Conservation (phyloP, 176 grass and related monocot species). For the Bolboschoenus planiculmis region DNA sequence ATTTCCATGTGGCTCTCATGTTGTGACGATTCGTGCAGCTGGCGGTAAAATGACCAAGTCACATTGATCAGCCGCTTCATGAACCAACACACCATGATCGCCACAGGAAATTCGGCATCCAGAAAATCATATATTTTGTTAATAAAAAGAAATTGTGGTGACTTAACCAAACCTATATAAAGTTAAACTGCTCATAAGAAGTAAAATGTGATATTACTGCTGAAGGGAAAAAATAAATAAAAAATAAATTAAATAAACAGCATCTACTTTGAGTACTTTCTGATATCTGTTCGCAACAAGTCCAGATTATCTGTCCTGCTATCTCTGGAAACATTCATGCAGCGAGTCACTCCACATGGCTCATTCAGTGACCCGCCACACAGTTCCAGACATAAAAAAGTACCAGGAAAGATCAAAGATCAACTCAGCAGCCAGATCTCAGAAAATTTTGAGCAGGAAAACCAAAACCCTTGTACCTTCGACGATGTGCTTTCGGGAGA, state of each 20-base stretch:
- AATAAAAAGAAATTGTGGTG: not conserved
- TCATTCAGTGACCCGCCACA: not conserved
- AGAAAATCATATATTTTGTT: not conserved
- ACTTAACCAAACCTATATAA: not conserved
- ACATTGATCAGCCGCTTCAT: not conserved
- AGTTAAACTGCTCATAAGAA: not conserved
- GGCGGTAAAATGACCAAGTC: not conserved
- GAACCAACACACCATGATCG: not conserved
- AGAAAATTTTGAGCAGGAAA: not conserved
- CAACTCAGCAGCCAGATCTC: not conserved
- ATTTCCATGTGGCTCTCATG: conserved; percentile 15
- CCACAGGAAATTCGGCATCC: not conserved
- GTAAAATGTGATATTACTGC: not conserved
- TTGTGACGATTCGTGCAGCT: not conserved
- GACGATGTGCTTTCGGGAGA: conserved; percentile 88
- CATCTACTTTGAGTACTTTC: not conserved
- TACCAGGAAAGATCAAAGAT: not conserved
- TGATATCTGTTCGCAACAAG: too few relatives aligned
- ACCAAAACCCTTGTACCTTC: conserved; percentile 28
- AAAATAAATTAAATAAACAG: too few relatives aligned
- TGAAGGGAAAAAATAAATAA: not conserved
- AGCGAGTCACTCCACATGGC: not conserved
- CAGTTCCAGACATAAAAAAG: not conserved
- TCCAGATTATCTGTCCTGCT: not conserved
- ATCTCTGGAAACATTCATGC: not conserved